Conservation (phyloP, 1,284 basidiomycete genomes). For the Puccinia triticina region DNA sequence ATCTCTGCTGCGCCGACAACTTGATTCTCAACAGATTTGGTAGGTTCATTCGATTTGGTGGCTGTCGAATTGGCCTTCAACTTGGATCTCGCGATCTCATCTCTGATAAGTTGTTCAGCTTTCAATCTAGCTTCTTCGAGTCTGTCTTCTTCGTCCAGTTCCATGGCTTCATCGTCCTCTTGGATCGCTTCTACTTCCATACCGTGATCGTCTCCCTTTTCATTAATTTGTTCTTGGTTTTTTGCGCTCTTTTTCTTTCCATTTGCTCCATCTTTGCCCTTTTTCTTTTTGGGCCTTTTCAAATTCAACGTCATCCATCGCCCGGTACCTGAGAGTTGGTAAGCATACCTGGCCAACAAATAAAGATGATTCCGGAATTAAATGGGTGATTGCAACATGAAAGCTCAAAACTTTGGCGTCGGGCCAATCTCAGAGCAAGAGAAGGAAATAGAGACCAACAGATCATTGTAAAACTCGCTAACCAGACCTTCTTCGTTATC, state of each 20-base stretch:
- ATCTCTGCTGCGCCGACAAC: not conserved
- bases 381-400: not conserved
- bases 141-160: conserved; percentile 52
- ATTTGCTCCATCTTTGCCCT: conserved; percentile 62
- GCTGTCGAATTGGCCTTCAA: conserved; percentile 9
- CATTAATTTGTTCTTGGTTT: conserved; percentile 40
- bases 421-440: not conserved
- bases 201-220: conserved; percentile 52
- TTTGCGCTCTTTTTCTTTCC: conserved; percentile 60
- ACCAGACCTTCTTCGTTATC: conserved; percentile 81
- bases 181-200: conserved; percentile 13
- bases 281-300: conserved; percentile 63
- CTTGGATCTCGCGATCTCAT: conserved; percentile 27
- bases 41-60: not conserved
- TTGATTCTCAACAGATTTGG: not conserved
- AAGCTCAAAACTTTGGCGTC: not conserved
- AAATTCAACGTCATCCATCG: conserved; percentile 78
- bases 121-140: conserved; percentile 43
- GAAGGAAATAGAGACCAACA: conserved; percentile 19
- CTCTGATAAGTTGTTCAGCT: conserved; percentile 34
- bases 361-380: not conserved
- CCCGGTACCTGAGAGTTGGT: conserved; percentile 76
- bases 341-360: conserved; percentile 69
- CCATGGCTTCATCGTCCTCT: conserved; percentile 51
- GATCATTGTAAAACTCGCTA: conserved; percentile 74